Evolutionary conservation across 805 yeast genomes (phyloP).

Genomic region (Nakazawaea molendinolei): DNA sequence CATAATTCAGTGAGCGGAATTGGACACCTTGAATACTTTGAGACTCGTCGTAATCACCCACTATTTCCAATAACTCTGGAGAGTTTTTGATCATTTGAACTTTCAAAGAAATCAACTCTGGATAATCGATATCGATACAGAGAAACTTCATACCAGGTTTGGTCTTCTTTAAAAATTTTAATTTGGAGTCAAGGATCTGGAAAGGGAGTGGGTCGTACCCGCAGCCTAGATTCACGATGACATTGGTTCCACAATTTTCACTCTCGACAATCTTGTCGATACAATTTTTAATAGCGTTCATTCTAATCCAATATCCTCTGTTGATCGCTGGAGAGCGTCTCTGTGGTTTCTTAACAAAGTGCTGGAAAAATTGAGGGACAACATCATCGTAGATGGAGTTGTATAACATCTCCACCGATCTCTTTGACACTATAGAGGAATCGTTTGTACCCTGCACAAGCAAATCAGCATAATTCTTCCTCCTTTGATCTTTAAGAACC

Average conservation of each 20-base stretch:
- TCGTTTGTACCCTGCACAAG: conserved; percentile 82
- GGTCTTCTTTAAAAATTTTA: conserved; percentile 9
- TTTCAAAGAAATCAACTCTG: conserved; percentile 57
- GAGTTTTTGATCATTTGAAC: conserved; percentile 42
- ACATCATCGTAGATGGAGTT: conserved; percentile 20
- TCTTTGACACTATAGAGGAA: conserved; percentile 74
- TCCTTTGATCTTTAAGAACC: conserved; percentile 36
- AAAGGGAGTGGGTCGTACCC: conserved; percentile 67
- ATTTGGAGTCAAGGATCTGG: conserved; percentile 30
- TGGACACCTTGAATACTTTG: conserved; percentile 19
- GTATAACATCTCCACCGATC: conserved; percentile 70
- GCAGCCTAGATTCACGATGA: conserved; percentile 68
- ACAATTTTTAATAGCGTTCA: conserved; percentile 57
- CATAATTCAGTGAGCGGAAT: conserved; percentile 38
- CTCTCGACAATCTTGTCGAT: conserved; percentile 39
- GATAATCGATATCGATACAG: conserved; percentile 71
- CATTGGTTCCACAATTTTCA: conserved; percentile 15
- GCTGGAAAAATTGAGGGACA: conserved; percentile 47
- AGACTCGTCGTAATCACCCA: conserved; percentile 26
- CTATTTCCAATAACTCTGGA: conserved; percentile 36
- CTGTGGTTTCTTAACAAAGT: conserved; percentile 59
- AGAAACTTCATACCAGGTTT: conserved; percentile 20
- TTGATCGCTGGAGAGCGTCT: conserved; percentile 77
- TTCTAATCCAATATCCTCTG: conserved; percentile 77
- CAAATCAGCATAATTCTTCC: conserved; percentile 47